Evolutionary conservation across 1,284 basidiomycete species (phyloP).

Genomic region (Gomphus bonarii): DNA sequence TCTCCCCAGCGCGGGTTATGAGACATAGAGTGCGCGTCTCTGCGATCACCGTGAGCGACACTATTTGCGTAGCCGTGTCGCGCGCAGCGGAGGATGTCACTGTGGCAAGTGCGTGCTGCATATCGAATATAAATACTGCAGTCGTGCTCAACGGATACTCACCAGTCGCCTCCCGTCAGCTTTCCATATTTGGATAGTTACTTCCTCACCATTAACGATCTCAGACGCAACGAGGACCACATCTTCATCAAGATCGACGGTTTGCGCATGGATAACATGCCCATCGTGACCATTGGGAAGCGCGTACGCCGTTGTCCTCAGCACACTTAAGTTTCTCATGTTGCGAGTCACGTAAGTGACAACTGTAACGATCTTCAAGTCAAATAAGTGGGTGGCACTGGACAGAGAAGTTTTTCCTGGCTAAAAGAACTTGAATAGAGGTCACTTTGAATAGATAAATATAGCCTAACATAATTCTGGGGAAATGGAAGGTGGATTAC

Average conservation of each 20-base stretch:
- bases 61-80: slow-evolving; percentile 32
- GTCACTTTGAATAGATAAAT: too few species aligned
- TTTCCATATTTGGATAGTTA: slow-evolving; percentile 54
- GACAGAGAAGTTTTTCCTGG: too few species aligned
- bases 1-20: slow-evolving; percentile 69
- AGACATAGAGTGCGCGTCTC: slow-evolving; percentile 55
- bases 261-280: slow-evolving; percentile 32
- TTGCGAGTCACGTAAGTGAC: too few species aligned
- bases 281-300: background rate
- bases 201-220: slow-evolving; percentile 34
- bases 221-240: slow-evolving; percentile 53
- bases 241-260: slow-evolving; percentile 61
- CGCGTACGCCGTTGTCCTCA: background rate
- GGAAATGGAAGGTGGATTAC: too few species aligned
- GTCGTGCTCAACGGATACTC: slow-evolving; percentile 14
- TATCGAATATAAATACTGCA: background rate
- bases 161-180: slow-evolving; percentile 20
- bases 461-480: too few species aligned
- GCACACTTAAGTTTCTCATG: slow-evolving; percentile 12
- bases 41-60: slow-evolving; percentile 54
- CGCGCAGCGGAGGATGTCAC: slow-evolving; percentile 23
- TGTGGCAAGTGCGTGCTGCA: slow-evolving; percentile 6
- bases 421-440: too few species aligned
- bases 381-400: too few species aligned
- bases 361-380: too few species aligned